phyloP scores from a whole-genome alignment of 1,284 basidiomycete genomes.

The Sporisorium reilianum region DNA sequence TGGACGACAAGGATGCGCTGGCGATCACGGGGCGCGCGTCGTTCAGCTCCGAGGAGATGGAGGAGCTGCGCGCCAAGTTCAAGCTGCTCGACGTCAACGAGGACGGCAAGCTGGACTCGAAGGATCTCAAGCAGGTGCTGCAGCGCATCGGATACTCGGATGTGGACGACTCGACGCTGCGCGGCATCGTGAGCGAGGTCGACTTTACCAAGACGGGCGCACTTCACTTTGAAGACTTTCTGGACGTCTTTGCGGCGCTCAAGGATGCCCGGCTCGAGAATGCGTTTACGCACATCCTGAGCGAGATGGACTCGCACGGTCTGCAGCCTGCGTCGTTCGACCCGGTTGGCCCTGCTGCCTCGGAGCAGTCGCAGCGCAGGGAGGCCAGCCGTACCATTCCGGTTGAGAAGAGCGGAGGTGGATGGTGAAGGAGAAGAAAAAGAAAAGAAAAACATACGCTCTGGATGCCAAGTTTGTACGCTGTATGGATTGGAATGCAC shows the following conservation, averaged over 20 bases:
- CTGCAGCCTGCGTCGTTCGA: slow-evolving; percentile 45
- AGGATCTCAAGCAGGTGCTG: slow-evolving; percentile 61
- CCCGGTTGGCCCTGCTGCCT: slow-evolving; percentile 55
- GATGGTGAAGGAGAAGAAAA: slow-evolving; percentile 52
- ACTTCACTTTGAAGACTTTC: slow-evolving; percentile 63
- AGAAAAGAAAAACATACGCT: slow-evolving; percentile 6
- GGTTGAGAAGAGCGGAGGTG: slow-evolving; percentile 62
- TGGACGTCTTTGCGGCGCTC: slow-evolving; percentile 62
- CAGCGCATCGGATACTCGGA: slow-evolving; percentile 58
- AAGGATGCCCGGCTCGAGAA: slow-evolving; percentile 61
- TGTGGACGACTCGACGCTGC: slow-evolving; percentile 56
- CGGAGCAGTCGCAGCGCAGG: slow-evolving; percentile 52
- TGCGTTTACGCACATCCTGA: slow-evolving; percentile 62
- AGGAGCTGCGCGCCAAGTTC: slow-evolving; percentile 56
- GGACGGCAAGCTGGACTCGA: slow-evolving; percentile 60
- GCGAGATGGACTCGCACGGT: slow-evolving; percentile 54
- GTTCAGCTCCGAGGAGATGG: slow-evolving; percentile 64
- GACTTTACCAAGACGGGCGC: slow-evolving; percentile 59
- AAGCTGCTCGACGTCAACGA: slow-evolving; percentile 59
- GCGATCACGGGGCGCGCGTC: slow-evolving; percentile 54
- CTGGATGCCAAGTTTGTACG: background rate
- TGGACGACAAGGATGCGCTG: slow-evolving; percentile 50
- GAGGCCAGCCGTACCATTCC: slow-evolving; percentile 62
- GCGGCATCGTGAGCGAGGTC: slow-evolving; percentile 60
- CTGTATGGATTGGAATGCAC: slow-evolving; percentile 11